These are phyloP conservation scores for Carallia pectinifolia DNA, from an alignment of 345 rosid genomes.

Conservation along the genomic window DNA sequence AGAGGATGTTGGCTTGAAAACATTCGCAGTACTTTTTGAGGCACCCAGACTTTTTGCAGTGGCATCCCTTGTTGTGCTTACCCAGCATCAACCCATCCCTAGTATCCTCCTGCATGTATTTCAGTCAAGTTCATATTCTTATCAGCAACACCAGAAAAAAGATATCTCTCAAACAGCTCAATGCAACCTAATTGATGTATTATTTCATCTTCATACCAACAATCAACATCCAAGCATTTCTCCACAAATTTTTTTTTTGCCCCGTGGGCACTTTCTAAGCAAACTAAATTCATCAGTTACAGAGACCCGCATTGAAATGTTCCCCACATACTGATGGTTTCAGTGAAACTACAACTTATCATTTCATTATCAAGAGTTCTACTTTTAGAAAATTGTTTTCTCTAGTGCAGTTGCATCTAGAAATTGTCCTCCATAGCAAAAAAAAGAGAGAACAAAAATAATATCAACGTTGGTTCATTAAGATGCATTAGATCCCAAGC, in stretches of 20 bases:
- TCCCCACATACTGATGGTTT: neutral
- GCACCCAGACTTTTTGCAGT: constrained; percentile 98
- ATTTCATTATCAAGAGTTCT: too few relatives aligned
- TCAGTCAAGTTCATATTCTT: constrained; percentile 6
- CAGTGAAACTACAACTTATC: neutral
- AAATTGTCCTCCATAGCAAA: neutral
- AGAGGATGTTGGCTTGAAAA: constrained; percentile 94
- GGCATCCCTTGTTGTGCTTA: constrained; percentile 99
- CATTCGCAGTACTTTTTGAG: constrained; percentile 99
- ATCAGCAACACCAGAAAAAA: constrained; percentile 3
- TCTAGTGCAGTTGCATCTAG: neutral
- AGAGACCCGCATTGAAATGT: neutral
- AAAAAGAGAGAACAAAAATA: neutral
- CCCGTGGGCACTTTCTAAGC: neutral
- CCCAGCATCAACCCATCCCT: constrained; percentile 69
- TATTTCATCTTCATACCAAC: neutral
- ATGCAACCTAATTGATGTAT: neutral
- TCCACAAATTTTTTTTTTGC: neutral
- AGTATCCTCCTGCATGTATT: constrained; percentile 62
- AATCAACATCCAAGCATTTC: neutral
- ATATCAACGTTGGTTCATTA: neutral
- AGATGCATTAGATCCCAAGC: neutral
- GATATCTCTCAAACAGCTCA: neutral
- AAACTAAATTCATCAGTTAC: constrained; percentile 1
- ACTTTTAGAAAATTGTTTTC: neutral